Evolutionary conservation across 495 filamentous ascomycete species (phyloP).

Genomic region (Tuber melanosporum): DNA sequence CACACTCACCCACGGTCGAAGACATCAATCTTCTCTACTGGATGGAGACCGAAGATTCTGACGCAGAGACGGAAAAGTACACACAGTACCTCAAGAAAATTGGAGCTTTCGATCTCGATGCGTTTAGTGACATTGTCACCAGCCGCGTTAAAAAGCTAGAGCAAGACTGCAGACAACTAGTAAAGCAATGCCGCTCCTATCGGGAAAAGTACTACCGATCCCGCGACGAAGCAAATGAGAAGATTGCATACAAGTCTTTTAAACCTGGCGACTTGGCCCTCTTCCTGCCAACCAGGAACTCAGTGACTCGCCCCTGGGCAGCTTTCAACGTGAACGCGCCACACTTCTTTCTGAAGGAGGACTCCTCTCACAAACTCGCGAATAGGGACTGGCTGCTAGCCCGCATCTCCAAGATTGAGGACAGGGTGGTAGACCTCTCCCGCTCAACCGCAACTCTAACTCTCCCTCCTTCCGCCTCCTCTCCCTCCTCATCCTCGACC

Average conservation of each 20-base stretch:
- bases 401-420: conserved; percentile 84
- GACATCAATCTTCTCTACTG: conserved; percentile 69
- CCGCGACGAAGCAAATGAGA: conserved; percentile 85
- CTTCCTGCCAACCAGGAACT: conserved; percentile 90
- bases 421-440: conserved; percentile 86
- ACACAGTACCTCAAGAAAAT: conserved; percentile 62
- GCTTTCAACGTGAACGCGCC: conserved; percentile 96
- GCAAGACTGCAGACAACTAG: conserved; percentile 78
- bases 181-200: conserved; percentile 77
- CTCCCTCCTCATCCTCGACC: conserved; percentile 7
- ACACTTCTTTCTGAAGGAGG: conserved; percentile 93
- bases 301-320: conserved; percentile 89
- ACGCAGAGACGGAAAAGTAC: conserved; percentile 65
- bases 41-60: conserved; percentile 62
- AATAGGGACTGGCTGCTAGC: conserved; percentile 89
- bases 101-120: conserved; percentile 70
- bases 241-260: conserved; percentile 94
- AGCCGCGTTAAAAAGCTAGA: conserved; percentile 88
- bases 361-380: conserved; percentile 76
- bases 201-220: conserved; percentile 78
- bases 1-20: conserved; percentile 42
- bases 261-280: conserved; percentile 94
- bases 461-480: conserved; percentile 26
- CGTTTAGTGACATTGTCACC: conserved; percentile 71
- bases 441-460: conserved; percentile 57